Base-by-base conservation (phyloP, 208 protist genomes). In the Angomonas desouzai region DNA sequence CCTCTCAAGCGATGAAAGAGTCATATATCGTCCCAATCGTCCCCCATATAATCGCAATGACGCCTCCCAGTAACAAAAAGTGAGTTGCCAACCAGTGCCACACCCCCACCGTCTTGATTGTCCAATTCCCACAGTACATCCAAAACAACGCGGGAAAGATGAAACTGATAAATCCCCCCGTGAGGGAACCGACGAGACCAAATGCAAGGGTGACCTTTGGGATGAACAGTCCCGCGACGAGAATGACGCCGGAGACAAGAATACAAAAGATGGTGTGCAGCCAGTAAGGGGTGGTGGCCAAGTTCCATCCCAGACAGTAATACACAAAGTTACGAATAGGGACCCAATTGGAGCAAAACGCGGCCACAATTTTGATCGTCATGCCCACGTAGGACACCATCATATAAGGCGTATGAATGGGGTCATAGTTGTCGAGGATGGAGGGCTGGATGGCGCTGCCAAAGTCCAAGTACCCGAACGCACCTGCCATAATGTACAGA, bases 391-490 rank as follows among this genome's bases (percentile, higher is more conserved):
- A 92, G 4, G 71, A 79, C 1, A 92, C 69, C 79, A 86, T 81
- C 60, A 89, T 79, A 62, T 83, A 74, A 3, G 79, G 74, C 36
- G 87, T 64, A 27, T 72, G 34, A 25, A 85, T 51, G 18, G 81
- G 85, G 55, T 89, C 77, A 32, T 75, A 89, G 68, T 82, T 86
- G 23, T 73, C 38, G 6, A 89, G 68, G 10, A 83, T 68, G 16
- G 76, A 82, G 11, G 79, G 77, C 55, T 71, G 11, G 16, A 75
- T 67, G 1, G 60, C 47, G 7, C 48, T 53, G 23, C 30, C 83
- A 74, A 94, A 94, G 56, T 92, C 81, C 25, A 91, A 80, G 73
- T 89, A 91, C 18, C 81, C 83, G 34, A 91, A 89, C 30, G 88
- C 27, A 38, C 85, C 85, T 10, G 67, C 68, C 4, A 88, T 3